Evolutionary conservation across 768 basidiomycete genomes (phyloP).

Genomic region (Dentipellis sp.): DNA sequence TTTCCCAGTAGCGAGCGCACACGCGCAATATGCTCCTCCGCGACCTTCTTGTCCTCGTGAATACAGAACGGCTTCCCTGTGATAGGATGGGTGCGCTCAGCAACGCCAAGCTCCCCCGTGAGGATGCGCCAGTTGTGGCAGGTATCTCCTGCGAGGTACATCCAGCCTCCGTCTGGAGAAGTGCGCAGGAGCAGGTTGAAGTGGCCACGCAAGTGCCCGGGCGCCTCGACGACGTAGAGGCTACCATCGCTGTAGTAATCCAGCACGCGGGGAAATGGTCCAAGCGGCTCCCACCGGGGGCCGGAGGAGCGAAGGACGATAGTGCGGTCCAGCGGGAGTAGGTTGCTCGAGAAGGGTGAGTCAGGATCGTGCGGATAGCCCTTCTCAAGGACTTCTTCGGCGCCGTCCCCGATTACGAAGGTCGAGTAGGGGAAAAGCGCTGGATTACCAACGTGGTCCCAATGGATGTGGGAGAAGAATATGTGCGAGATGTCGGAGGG

Average conservation of each 20-base stretch:
- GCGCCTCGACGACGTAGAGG: constrained; percentile 13
- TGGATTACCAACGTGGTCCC: constrained; percentile 11
- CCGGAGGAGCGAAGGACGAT: neutral
- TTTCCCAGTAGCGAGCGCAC: neutral
- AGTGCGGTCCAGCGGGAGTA: neutral
- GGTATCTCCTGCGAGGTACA: constrained; percentile 10
- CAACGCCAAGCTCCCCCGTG: neutral
- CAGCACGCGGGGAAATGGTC: constrained; percentile 7
- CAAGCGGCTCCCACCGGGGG: neutral
- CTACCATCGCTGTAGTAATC: constrained; percentile 11
- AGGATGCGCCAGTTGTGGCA: constrained; percentile 6
- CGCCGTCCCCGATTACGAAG: constrained; percentile 4
- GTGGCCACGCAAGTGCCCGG: constrained; percentile 12
- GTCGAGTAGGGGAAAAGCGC: constrained; percentile 4
- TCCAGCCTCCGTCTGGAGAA: constrained; percentile 2
- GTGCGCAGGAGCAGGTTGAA: constrained; percentile 7
- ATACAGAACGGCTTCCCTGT: neutral
- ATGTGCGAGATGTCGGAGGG: constrained; percentile 2
- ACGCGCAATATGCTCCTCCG: neutral
- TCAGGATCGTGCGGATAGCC: neutral
- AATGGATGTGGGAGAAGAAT: constrained; percentile 9
- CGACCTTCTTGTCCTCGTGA: neutral
- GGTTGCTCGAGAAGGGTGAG: neutral
- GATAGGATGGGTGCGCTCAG: neutral
- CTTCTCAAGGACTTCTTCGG: neutral